Conservation (phyloP, 257 asterid genomes). For the Capsicum baccatum region DNA sequence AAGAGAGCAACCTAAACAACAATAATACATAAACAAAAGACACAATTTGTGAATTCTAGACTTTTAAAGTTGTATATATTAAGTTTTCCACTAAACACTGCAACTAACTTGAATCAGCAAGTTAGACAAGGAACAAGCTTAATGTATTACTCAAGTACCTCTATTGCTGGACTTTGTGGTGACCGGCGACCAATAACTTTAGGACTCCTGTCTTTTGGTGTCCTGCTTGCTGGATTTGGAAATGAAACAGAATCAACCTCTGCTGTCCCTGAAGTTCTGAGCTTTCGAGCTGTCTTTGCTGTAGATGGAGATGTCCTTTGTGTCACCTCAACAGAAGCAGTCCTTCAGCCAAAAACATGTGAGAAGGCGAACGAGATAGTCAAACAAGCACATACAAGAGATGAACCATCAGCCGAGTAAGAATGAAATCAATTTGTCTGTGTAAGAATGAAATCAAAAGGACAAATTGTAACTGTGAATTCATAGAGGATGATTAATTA, state of each 20-base stretch:
- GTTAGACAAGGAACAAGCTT: neutral
- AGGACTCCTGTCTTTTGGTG: conserved; percentile 68
- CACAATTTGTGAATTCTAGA: neutral
- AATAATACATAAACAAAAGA: neutral
- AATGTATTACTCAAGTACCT: conserved; percentile 52
- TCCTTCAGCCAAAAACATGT: conserved; percentile 40
- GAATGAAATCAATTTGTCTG: neutral
- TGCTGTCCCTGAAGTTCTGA: conserved; percentile 48
- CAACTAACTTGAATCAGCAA: neutral
- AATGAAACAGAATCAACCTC: conserved; percentile 56
- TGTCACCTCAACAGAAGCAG: conserved; percentile 59
- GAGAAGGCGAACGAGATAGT: neutral
- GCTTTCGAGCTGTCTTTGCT: conserved; percentile 60
- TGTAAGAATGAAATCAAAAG: neutral
- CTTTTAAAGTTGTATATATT: neutral
- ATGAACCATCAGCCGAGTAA: too few relatives aligned
- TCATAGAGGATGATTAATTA: neutral
- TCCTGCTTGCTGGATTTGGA: conserved; percentile 58
- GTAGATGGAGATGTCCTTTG: conserved; percentile 54
- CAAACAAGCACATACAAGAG: neutral
- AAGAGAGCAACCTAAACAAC: neutral
- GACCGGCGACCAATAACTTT: conserved; percentile 65
- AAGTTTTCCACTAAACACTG: neutral
- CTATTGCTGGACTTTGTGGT: conserved; percentile 66
- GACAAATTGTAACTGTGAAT: neutral